Base-by-base conservation (phyloP, 2,329 filamentous ascomycete genomes). In the Colletotrichum sp. region DNA sequence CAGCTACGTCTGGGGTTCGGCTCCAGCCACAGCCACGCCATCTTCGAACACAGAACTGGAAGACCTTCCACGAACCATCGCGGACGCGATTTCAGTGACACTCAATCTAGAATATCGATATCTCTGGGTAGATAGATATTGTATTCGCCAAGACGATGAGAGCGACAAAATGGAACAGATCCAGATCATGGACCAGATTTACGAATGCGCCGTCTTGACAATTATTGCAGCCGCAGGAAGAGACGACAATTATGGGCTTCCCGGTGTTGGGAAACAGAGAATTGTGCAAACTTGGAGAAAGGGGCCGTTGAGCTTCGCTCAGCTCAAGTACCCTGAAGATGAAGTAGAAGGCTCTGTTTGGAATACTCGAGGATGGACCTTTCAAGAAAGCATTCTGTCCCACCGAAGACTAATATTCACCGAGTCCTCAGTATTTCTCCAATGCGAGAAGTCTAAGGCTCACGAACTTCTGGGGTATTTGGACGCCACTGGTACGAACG, bases 71-170 rank as follows among this genome's bases (percentile, higher is more conserved):
- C 39, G 49, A 26, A 73, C 71, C 8, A 62, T 69, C 55, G n/a
- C 5, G 16, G 70, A 74, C 62, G 71, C 70, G 12, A 57, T 74
- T 18, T 24, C 8, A 3, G 62, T 67, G 26, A 65, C 55, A 21
- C 9, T 12, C 15, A 24, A 59, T n/a, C 60, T 78, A 12, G 71
- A 34, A 3, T 26, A 77, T 5, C 44, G 44, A n/a, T 79, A 79
- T 60, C 32, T 80, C 10, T 80, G 79, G 78, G 69, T 80, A 12
- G 79, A 80, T 24, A 32, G 71, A 3, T 62, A 79, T 10, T 80
- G 79, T 66, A 78, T 80, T 1, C 26, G 74, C 18, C 78, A 79
- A 44, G 77, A 80, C 36, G 39, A 72, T 15, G 30, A 63, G 16
- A n/a, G 7, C 8, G 73, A 71, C 36, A 76, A 77, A 60, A 28